Conservation (phyloP, 163 green algal species). For the Scenedesmus sp. region DNA sequence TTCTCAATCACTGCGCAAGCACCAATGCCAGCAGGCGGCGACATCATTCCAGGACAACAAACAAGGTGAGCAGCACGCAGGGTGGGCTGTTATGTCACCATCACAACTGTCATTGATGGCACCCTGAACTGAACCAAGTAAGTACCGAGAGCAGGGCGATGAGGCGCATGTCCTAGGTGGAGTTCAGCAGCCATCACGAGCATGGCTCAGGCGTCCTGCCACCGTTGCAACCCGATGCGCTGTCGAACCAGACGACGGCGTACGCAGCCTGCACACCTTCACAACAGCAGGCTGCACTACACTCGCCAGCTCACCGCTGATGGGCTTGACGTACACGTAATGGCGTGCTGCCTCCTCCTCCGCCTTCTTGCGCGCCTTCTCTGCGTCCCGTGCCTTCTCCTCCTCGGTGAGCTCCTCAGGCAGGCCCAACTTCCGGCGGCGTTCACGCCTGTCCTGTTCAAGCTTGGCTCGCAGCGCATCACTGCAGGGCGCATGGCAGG, state of each 20-base stretch:
- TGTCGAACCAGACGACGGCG: too few species aligned
- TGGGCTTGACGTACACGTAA: constrained; percentile 79
- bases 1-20: constrained; percentile 66
- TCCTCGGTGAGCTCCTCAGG: constrained; percentile 93
- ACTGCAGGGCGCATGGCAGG: constrained; percentile 24
- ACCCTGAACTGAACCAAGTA: too few species aligned
- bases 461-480: constrained; percentile 89
- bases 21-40: background rate
- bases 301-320: constrained; percentile 67
- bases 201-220: too few species aligned
- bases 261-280: too few species aligned
- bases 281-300: too few species aligned
- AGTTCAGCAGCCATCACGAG: too few species aligned
- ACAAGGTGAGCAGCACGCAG: background rate
- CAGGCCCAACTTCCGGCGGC: constrained; percentile 89
- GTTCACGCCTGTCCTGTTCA: constrained; percentile 91
- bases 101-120: too few species aligned
- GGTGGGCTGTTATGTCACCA: background rate
- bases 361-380: constrained; percentile 67
- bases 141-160: too few species aligned
- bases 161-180: too few species aligned
- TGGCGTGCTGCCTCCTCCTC: constrained; percentile 61
- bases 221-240: too few species aligned
- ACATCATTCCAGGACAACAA: background rate
- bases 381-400: constrained; percentile 84